Base-by-base conservation (phyloP, 176 grass and related monocot genomes). In the Oryza punctata region DNA sequence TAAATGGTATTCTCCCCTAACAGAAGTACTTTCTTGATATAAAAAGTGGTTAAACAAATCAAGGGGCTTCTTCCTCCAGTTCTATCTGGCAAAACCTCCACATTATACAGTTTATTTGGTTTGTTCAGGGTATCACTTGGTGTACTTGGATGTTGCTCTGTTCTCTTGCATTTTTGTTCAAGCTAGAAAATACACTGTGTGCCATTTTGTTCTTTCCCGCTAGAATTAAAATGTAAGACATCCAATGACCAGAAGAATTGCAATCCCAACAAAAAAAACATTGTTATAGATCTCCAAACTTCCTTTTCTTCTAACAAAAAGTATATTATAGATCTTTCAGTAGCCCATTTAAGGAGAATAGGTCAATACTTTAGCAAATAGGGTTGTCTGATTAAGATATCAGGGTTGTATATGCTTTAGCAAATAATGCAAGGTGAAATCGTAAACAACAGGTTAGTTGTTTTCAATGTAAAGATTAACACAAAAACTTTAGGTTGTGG, bases 21-120 rank as follows among this genome's bases (percentile, higher is more conserved):
- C 50, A 54, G 24, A 76, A 60, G 1, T 60, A 40, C 0, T 35
- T 38, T 25, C 3, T 63, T 76, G 18, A 38, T 77, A 41, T 1
- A 23, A 72, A 45, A 77, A 77, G 54, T 60, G 29, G 32, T 73
- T 47, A 26, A 71, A 73, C 23, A 73, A 73, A 26, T 77, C 30
- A 38, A 63, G 54, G 75, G 47, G 54, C 18, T 41, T 63, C 30
- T 59, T 60, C 29, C 18, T 38, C 29, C 69, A 45, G 23, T 46
- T 16, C 41, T 76, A 32, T 60, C 73, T 38, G 18, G 28, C 30
- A 61, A 12, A 76, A 38, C 19, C 59, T 18, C 7, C 50, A 67
- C 28, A 18, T 29, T 67, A 2, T 30, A 30, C 27, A 32, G 25
- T 29, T 65, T 38, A 30, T 54, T 10, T 26, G 29, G 28, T 12